Percentiles rank a stretch among this genome's conserved stretches.
Conservation (phyloP, 2,329 filamentous ascomycete genomes). For the Neonectria coccinea region DNA sequence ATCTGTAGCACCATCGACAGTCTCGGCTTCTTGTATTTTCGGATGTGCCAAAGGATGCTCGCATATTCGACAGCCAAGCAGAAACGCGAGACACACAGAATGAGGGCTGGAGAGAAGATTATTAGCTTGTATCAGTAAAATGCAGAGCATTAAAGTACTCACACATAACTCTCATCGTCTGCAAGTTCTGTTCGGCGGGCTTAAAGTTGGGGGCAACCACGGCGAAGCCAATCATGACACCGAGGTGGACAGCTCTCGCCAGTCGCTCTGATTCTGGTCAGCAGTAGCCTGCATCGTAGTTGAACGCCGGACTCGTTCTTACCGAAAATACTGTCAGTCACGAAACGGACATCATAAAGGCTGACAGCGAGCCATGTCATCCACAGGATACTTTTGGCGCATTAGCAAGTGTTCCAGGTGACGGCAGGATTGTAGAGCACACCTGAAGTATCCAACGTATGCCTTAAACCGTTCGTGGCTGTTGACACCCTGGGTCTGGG, state of each 20-base stretch:
- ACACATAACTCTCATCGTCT: constrained; percentile 57
- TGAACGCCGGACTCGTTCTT: background rate
- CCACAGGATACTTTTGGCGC: constrained; percentile 66
- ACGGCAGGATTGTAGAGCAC: background rate
- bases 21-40: constrained; percentile 53
- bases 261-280: constrained; percentile 56
- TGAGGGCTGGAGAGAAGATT: constrained; percentile 48
- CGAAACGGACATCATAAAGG: constrained; percentile 74
- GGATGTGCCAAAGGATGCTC: constrained; percentile 58
- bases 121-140: background rate
- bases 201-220: constrained; percentile 65
- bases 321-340: constrained; percentile 72
- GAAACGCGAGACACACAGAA: constrained; percentile 65
- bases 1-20: constrained; percentile 53
- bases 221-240: constrained; percentile 73
- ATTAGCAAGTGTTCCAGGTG: background rate
- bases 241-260: constrained; percentile 70
- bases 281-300: background rate
- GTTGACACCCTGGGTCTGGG: constrained; percentile 49
- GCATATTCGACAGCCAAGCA: constrained; percentile 66
- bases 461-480: constrained; percentile 48
- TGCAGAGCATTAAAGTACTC: constrained; percentile 21
- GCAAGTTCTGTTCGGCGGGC: constrained; percentile 51
- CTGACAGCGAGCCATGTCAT: constrained; percentile 75
- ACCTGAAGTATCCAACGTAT: constrained; percentile 54